Base-by-base conservation (phyloP, 768 basidiomycete genomes). In the Polyporus arcularius region DNA sequence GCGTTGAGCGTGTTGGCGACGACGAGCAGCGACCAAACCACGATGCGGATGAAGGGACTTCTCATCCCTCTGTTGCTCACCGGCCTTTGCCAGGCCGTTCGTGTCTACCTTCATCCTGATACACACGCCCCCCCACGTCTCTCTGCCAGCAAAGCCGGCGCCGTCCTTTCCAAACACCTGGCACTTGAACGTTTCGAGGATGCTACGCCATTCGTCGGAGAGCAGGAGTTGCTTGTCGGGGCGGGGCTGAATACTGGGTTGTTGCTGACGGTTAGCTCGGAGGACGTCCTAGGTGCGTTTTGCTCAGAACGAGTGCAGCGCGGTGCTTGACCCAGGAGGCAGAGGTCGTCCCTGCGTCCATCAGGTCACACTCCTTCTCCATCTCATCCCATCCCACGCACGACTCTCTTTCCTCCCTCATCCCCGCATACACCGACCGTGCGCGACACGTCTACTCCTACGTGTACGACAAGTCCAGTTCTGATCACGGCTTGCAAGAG, bases 181-280 rank as follows among this genome's bases (percentile, higher is more conserved):
- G 85, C 86, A n/a, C 79, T 91, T 5, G 90, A 91, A 66, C 73
- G 73, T 18, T 86, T 86, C 64, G 87, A 89, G 68, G 73, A 58
- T 31, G 67, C 58, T 7, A 47, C 57, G 18, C 55, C 56, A 40
- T 55, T 67, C 40, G 40, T 43, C 31, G 62, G 57, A 52, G 57
- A 63, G 14, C 66, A 50, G 59, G 69, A 79, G 46, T 42, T 72
- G 3, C 85, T 92, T 64, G 83, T 91, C 18, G 89, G 83, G 48
- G 71, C 81, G 58, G 87, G 85, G 0, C 52, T 73, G 26, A 78
- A 70, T 31, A 82, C 79, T 69, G 82, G 76, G 1, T 62, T 90
- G 38, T 64, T 92, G 1, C 60, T 90, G 18, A 82, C 82, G 32
- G 65, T 88, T 32, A 82, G 86, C 50, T 82, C 86, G 62, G 71